Evolutionary conservation across 2,329 filamentous ascomycete genomes (phyloP).

Genomic region (Arthrocladium fulminans): DNA sequence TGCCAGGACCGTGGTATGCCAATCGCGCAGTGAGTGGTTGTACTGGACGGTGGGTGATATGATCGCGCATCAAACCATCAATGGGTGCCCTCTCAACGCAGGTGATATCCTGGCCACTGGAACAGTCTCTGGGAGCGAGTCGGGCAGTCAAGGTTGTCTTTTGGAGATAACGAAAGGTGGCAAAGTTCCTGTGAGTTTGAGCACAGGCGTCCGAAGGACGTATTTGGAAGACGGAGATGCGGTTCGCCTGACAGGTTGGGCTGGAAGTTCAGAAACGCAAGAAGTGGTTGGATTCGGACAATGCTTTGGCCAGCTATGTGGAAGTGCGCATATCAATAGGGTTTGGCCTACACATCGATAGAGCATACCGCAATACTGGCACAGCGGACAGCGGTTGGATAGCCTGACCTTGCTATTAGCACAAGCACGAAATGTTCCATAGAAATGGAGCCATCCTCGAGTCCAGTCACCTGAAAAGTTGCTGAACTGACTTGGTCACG

Average conservation of each 20-base stretch:
- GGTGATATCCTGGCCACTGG: constrained; percentile 29
- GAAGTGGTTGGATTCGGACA: constrained; percentile 26
- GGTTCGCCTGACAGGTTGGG: constrained; percentile 24
- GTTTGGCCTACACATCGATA: background rate
- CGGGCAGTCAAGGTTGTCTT: constrained; percentile 24
- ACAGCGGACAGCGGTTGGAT: too few relatives aligned
- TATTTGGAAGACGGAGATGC: constrained; percentile 26
- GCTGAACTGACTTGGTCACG: too few relatives aligned
- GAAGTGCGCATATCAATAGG: background rate
- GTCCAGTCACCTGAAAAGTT: too few relatives aligned
- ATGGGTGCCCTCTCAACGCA: constrained; percentile 24
- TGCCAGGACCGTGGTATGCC: background rate
- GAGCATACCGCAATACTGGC: too few relatives aligned
- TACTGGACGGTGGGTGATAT: constrained; percentile 27
- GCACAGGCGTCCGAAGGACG: constrained; percentile 17
- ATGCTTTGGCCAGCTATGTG: constrained; percentile 13
- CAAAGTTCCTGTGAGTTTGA: constrained; percentile 15
- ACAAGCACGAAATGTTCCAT: too few relatives aligned
- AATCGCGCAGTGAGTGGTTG: constrained; percentile 11
- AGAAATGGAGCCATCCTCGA: too few relatives aligned
- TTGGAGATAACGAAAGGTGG: constrained; percentile 26
- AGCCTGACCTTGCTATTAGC: too few relatives aligned
- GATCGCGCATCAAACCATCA: constrained; percentile 26
- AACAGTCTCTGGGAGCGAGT: constrained; percentile 24
- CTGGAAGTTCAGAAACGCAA: constrained; percentile 17